Evolutionary conservation across 257 asterid species (phyloP).

Genomic region (Fraxinus cuspidata): DNA sequence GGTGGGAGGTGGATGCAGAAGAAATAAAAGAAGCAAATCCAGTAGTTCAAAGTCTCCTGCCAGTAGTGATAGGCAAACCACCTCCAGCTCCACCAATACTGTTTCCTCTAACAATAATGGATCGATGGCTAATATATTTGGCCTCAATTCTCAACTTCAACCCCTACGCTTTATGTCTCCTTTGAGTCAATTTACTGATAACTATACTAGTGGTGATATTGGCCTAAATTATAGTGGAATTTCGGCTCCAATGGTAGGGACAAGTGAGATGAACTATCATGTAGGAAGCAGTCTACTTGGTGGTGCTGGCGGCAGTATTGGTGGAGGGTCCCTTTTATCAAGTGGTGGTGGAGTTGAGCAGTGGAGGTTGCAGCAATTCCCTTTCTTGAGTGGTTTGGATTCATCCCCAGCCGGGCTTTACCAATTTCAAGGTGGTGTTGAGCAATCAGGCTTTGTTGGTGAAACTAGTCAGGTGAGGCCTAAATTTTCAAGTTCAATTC

Average conservation of each 20-base stretch:
- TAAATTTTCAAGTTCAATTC: conserved; percentile 41
- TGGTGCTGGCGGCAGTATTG: conserved; percentile 20
- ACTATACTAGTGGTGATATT: conserved; percentile 34
- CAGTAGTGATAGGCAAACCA: conserved; percentile 47
- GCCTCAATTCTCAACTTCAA: conserved; percentile 53
- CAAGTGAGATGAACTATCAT: conserved; percentile 52
- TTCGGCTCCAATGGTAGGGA: conserved; percentile 38
- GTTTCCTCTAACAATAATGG: conserved; percentile 42
- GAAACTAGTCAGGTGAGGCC: conserved; percentile 51
- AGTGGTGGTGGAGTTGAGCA: conserved; percentile 50
- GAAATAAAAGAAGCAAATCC: conserved; percentile 71
- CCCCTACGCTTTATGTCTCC: conserved; percentile 69
- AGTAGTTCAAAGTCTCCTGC: conserved; percentile 65
- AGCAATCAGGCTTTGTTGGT: conserved; percentile 43
- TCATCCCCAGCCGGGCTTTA: conserved; percentile 12
- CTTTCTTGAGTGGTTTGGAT: conserved; percentile 49
- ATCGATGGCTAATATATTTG: conserved; percentile 33
- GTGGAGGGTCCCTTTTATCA: conserved; percentile 45
- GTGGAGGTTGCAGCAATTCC: conserved; percentile 80
- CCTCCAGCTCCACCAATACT: conserved; percentile 53
- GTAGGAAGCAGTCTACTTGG: conserved; percentile 41
- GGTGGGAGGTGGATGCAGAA: conserved; percentile 85
- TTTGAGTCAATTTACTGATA: conserved; percentile 55
- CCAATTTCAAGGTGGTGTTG: conserved; percentile 46
- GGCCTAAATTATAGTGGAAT: conserved; percentile 53